Evolutionary conservation across 2,329 filamentous ascomycete genomes (phyloP), one percentile per base, ranked within the genome.

Genomic region (Elsinoe perseae): DNA sequence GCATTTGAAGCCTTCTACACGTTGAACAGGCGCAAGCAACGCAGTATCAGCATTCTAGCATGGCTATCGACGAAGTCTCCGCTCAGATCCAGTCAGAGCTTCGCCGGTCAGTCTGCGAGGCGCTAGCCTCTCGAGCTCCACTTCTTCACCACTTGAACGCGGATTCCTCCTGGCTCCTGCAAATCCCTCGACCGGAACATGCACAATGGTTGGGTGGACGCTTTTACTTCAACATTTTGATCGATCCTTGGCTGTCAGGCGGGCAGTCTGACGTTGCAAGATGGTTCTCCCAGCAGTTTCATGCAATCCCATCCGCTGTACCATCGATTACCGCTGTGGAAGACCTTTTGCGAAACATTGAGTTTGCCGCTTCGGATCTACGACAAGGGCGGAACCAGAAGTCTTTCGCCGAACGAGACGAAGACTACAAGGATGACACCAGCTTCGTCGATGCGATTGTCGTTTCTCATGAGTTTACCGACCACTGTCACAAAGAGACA

Each of bases 211-310:
- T 74, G 38, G 69, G 69, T n/a, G 69, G 70, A 5, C 75, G 77
- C 16, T 70, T 72, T 16, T 83, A 80, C 62, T 85, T 79, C 72
- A 85, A 86, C 63, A 73, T 86, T 50, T 69, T 86, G 18, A 75
- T 86, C 42, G 83, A 86, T 63, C 83, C 83, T 0, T 86, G 83
- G 83, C 73, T 86, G 2, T 69, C 73, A 14, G 83, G 83, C 2
- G 75, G 78, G 0, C 83, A 86, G 67, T 79, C 74, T 57, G 83
- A 86, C 64, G 78, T 85, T 8, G 80, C 80, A 1, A 69, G 71
- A 43, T 86, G 82, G 79, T 85, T 86, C 66, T 81, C 77, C 50
- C 80, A 80, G 62, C 83, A 86, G 66, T 83, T 77, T 75, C 83
- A 86, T 64, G 74, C 78, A 1, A 73, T 74, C 0, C 66, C 77